A percentile compares a stretch with the other conserved stretches of the same genome.
Conservation (phyloP, 768 basidiomycete species). For the Boletus speciosus region DNA sequence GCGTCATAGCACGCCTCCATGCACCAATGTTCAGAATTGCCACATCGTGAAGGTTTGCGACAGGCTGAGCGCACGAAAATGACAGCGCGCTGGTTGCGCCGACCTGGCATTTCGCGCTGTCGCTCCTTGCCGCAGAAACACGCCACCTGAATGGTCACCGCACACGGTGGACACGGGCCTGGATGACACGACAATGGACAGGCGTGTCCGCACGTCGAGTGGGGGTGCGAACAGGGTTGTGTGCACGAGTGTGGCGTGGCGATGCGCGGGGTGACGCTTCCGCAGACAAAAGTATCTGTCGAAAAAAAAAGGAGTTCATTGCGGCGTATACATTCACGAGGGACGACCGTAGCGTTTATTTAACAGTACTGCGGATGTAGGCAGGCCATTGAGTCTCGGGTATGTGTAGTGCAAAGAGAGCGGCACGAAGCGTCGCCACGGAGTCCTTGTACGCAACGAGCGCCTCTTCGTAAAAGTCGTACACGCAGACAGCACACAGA, state of each 20-base stretch:
- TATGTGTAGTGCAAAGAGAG: conserved; percentile 46
- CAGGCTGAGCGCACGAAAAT: conserved; percentile 39
- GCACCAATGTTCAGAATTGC: conserved; percentile 65
- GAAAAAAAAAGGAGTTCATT: not conserved
- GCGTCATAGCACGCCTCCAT: conserved; percentile 63
- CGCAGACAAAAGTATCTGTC: conserved; percentile 82
- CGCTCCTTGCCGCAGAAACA: conserved; percentile 74
- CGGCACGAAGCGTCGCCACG: conserved; percentile 45
- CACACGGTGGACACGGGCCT: conserved; percentile 94
- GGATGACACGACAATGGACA: conserved; percentile 90
- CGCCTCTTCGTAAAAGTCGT: conserved; percentile 81
- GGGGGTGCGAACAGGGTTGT: conserved; percentile 58
- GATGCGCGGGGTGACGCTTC: conserved; percentile 64
- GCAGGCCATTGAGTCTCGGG: conserved; percentile 66
- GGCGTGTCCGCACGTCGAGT: conserved; percentile 66
- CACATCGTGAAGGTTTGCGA: conserved; percentile 53
- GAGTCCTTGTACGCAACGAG: conserved; percentile 58
- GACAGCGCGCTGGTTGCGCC: conserved; percentile 33
- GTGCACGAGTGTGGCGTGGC: conserved; percentile 78
- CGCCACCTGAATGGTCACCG: conserved; percentile 65
- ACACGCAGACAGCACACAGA: conserved; percentile 92
- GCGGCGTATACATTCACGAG: not conserved
- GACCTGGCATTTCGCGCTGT: conserved; percentile 41
- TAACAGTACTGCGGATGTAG: conserved; percentile 35
- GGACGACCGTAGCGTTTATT: not conserved